Conservation (phyloP, 2,329 filamentous ascomycete species). For the Fusarium sp. region DNA sequence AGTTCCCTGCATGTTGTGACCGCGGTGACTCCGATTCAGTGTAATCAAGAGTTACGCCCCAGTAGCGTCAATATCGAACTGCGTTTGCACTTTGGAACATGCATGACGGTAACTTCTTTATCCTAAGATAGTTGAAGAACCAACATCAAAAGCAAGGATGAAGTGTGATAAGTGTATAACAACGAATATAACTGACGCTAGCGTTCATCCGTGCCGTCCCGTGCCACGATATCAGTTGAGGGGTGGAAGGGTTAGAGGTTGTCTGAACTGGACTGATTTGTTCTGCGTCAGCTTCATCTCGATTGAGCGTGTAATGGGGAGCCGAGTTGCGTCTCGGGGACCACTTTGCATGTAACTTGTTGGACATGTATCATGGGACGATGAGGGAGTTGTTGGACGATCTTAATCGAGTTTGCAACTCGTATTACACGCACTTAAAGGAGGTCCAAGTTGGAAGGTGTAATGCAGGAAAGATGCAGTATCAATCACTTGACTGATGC, state of each 20-base stretch:
- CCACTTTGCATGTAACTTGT: constrained; percentile 46
- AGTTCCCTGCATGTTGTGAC: constrained; percentile 32
- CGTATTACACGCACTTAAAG: constrained; percentile 33
- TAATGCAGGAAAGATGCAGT: constrained; percentile 29
- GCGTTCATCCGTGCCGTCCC: constrained; percentile 24
- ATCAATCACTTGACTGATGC: constrained; percentile 51
- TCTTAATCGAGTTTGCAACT: constrained; percentile 35
- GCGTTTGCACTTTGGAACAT: constrained; percentile 10
- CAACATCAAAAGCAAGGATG: constrained; percentile 29
- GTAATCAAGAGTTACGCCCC: constrained; percentile 18
- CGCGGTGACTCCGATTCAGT: constrained; percentile 21
- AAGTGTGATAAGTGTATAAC: constrained; percentile 16
- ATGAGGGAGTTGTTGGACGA: constrained; percentile 29
- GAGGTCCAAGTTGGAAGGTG: constrained; percentile 39
- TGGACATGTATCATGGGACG: constrained; percentile 31
- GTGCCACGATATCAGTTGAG: constrained; percentile 27
- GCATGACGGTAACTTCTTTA: constrained; percentile 26
- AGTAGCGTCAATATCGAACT: constrained; percentile 24
- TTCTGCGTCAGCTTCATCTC: constrained; percentile 31
- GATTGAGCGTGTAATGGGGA: constrained; percentile 22
- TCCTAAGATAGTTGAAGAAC: constrained; percentile 9
- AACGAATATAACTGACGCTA: constrained; percentile 14
- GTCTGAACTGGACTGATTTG: constrained; percentile 17
- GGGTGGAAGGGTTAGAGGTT: constrained; percentile 14
- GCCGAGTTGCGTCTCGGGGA: constrained; percentile 12